phyloP scores from a whole-genome alignment of 1,284 basidiomycete species.

The Flammula alnicola region DNA sequence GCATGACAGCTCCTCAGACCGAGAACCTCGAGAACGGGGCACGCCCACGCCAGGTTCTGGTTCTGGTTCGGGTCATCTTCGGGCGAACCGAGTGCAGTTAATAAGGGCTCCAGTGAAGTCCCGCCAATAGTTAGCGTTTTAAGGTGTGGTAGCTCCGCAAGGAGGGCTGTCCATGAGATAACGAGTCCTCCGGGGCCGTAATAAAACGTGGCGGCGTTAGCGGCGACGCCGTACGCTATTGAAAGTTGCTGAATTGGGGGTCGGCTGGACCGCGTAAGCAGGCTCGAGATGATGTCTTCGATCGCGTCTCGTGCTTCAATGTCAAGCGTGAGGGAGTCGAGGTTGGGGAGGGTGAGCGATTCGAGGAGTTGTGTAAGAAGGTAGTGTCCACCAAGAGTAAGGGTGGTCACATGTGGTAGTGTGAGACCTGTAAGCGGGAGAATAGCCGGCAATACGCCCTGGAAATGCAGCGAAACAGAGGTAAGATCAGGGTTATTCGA shows the following conservation, averaged over 20 bases:
- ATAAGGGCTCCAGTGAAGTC: conserved; percentile 62
- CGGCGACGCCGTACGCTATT: conserved; percentile 56
- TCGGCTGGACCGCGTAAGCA: conserved; percentile 59
- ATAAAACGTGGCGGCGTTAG: conserved; percentile 46
- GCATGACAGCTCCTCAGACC: conserved; percentile 64
- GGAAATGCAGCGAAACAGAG: conserved; percentile 62
- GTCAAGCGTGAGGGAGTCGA: conserved; percentile 63
- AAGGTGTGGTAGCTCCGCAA: conserved; percentile 42
- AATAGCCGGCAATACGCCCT: conserved; percentile 59
- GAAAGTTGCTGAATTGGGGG: conserved; percentile 61
- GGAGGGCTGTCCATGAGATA: conserved; percentile 41
- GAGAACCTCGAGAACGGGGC: conserved; percentile 59
- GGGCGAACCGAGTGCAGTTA: conserved; percentile 57
- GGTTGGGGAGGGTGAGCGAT: conserved; percentile 55
- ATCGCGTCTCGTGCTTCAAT: conserved; percentile 70
- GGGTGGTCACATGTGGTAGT: conserved; percentile 53
- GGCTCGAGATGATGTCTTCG: conserved; percentile 64
- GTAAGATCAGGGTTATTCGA: conserved; percentile 58
- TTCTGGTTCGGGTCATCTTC: conserved; percentile 50
- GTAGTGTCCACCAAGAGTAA: conserved; percentile 68
- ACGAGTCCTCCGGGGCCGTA: conserved; percentile 43
- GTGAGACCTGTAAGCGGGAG: conserved; percentile 59
- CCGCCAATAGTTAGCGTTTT: conserved; percentile 64
- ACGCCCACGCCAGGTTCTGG: conserved; percentile 51
- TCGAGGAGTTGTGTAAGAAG: conserved; percentile 68